Conservation (phyloP, 805 yeast genomes). For the Barnettozyma sucrosica region DNA sequence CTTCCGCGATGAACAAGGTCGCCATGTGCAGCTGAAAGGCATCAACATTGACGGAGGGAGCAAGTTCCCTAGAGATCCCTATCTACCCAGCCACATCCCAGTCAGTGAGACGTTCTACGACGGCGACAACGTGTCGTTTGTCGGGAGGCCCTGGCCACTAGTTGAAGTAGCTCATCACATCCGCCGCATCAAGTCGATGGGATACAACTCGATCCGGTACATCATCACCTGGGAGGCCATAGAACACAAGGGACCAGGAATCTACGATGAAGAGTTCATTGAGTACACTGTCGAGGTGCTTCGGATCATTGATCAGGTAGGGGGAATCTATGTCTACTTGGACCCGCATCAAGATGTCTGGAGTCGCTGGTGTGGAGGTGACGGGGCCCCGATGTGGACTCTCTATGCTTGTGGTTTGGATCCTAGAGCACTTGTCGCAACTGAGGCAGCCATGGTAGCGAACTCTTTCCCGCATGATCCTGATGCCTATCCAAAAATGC, state of each 20-base stretch:
- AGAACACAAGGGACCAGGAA: constrained; percentile 83
- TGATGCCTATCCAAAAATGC: constrained; percentile 66
- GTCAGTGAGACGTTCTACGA: constrained; percentile 43
- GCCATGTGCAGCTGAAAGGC: constrained; percentile 66
- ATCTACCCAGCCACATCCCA: constrained; percentile 33
- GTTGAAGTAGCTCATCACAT: constrained; percentile 69
- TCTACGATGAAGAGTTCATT: constrained; percentile 71
- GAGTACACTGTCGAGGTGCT: constrained; percentile 62
- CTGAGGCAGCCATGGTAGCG: constrained; percentile 80
- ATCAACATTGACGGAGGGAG: constrained; percentile 74
- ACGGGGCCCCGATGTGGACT: constrained; percentile 95
- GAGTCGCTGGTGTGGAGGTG: constrained; percentile 85
- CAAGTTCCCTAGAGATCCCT: constrained; percentile 62
- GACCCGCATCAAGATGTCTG: constrained; percentile 95
- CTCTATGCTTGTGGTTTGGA: constrained; percentile 82
- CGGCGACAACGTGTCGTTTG: constrained; percentile 75
- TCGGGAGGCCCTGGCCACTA: constrained; percentile 74
- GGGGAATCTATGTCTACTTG: constrained; percentile 71
- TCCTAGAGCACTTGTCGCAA: constrained; percentile 61
- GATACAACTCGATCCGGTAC: constrained; percentile 73
- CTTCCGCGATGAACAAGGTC: constrained; percentile 50
- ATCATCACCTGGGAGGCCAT: constrained; percentile 88
- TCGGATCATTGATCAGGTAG: constrained; percentile 49
- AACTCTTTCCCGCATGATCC: constrained; percentile 39
- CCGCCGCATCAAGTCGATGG: constrained; percentile 66